A percentile compares a stretch with the other conserved stretches of the same genome.
These are phyloP conservation scores for Picochlorum sp. DNA, from an alignment of 139 green algal genomes.

Conservation along the genomic window DNA sequence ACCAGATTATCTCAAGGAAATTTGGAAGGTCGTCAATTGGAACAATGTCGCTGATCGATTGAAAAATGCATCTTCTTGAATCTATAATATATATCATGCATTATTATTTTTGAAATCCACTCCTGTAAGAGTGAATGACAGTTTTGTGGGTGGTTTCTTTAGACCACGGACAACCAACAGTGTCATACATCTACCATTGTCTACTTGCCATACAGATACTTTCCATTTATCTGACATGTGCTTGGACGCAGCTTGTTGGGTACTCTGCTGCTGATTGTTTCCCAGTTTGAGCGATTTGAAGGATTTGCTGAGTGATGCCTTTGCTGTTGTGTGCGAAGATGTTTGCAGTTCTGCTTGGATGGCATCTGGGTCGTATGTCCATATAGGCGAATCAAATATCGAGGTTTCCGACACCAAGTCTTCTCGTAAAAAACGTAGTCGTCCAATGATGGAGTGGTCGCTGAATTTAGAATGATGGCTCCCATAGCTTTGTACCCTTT, in stretches of 20 bases:
- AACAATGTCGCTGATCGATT: conserved; percentile 70
- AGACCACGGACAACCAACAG: conserved; percentile 46
- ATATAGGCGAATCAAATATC: conserved; percentile 53
- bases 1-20: conserved; percentile 92
- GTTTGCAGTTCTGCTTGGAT: neutral
- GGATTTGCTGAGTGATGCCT: neutral
- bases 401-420: conserved; percentile 37
- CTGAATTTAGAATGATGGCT: conserved; percentile 52
- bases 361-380: conserved; percentile 37
- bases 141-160: conserved; percentile 5
- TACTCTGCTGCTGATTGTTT: neutral
- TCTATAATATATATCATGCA: neutral
- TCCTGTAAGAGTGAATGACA: neutral
- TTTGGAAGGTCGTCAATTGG: conserved; percentile 98
- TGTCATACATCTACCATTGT: conserved; percentile 37
- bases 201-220: conserved; percentile 59
- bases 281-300: neutral
- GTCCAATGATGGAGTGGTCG: conserved; percentile 52
- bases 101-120: neutral
- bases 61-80: conserved; percentile 34
- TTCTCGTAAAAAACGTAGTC: conserved; percentile 37
- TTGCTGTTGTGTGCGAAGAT: neutral
- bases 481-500: conserved; percentile 58
- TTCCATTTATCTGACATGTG: conserved; percentile 61
- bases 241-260: neutral